Evolutionary conservation across 2,329 filamentous ascomycete genomes (phyloP), one percentile per base, ranked within the genome.

Genomic region (Colletotrichum graminicola): DNA sequence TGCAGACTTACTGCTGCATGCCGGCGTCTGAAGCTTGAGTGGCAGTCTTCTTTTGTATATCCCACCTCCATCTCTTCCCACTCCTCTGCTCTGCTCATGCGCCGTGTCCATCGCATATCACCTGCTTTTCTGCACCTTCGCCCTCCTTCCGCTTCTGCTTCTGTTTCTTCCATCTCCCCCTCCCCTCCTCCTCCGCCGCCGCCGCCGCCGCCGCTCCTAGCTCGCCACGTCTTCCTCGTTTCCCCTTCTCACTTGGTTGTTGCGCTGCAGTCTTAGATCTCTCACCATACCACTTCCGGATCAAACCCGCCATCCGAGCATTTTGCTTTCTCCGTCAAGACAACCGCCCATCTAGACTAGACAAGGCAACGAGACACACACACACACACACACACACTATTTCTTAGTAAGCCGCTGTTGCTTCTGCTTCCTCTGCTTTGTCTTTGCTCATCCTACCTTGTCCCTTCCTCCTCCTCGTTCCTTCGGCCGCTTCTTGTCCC

Each of bases 201-300:
- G 21, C 23, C 11, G 23, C 8, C 39, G 16, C 12, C 36, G 34
- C 26, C 61, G 14, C 52, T 51, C 45, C n/a, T 52, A 49, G 16
- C 32, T 39, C 14, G 26, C 16, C 21, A 21, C 29, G 4, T 55
- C 52, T 36, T 55, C 10, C 14, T 32, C 39, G 41, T 34, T n/a
- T 29, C 34, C 26, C 18, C 52, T 55, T 51, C 43, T 47, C n/a
- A 49, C 54, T 32, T 26, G 34, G 14, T n/a, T 47, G n/a, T 56
- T 41, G 60, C 29, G 39, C 52, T 65, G 21, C n/a, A 29, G 26
- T 36, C 29, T n/a, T 36, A 41, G 29, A 41, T 54, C 55, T 66
- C 56, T 45, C 54, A 55, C 65, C 69, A 69, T 54, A 69, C 65
- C 60, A 60, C 59, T 72, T 72, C 69, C 59, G 65, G 65, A 55